Conservation (phyloP, 2,329 filamentous ascomycete species). For the Cercospora citrullina region DNA sequence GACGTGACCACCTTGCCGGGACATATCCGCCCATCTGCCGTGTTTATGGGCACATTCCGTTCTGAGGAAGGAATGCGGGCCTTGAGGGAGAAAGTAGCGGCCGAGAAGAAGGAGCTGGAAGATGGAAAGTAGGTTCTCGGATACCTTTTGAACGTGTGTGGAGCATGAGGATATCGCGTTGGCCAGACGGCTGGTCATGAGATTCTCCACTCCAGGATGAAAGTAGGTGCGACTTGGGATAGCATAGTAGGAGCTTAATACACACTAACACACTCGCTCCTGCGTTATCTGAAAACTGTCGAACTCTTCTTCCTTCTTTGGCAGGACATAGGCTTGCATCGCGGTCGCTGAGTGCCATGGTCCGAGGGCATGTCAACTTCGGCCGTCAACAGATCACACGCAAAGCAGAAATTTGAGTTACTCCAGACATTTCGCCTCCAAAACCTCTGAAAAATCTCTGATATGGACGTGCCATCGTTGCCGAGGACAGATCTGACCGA, state of each 20-base stretch:
- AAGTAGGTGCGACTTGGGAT: not conserved
- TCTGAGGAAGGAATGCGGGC: not conserved
- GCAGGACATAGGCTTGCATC: not conserved
- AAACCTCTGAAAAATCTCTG: not conserved
- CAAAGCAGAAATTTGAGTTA: not conserved
- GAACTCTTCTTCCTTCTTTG: not conserved
- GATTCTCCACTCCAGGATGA: not conserved
- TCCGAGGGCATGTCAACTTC: not conserved
- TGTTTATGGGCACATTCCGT: constrained; percentile 11
- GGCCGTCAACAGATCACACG: not conserved
- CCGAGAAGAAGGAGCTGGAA: not conserved
- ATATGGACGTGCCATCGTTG: not conserved
- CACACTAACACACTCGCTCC: not conserved
- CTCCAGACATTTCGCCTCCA: not conserved
- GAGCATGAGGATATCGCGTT: not conserved
- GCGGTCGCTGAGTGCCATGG: not conserved
- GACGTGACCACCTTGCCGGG: constrained; percentile 11
- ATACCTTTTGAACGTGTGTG: not conserved
- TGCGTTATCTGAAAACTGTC: not conserved
- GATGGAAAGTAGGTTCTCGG: not conserved
- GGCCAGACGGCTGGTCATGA: not conserved
- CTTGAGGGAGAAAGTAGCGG: not conserved
- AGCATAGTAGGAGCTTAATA: not conserved
- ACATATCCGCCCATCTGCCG: constrained; percentile 1
- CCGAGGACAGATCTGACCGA: not conserved